A percentile compares a stretch with the other conserved stretches of the same genome.
phyloP scores from a whole-genome alignment of 768 basidiomycete genomes.

The Cytidiella melzeri region DNA sequence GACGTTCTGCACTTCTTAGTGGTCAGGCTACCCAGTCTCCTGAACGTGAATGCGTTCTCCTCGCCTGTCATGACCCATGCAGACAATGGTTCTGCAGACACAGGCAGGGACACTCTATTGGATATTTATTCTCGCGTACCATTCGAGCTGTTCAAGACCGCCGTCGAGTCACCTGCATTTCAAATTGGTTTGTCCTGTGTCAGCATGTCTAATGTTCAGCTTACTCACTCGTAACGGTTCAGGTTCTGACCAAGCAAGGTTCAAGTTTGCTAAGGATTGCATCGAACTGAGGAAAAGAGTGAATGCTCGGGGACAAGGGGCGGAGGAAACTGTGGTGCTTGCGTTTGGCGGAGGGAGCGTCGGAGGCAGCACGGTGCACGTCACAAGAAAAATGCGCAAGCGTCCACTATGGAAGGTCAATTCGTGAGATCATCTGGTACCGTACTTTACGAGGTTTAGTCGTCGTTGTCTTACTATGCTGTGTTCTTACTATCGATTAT shows the following conservation, averaged over 20 bases:
- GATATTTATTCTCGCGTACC: constrained; percentile 76
- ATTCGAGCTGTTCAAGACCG: constrained; percentile 83
- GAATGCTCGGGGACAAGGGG: constrained; percentile 55
- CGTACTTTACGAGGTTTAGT: constrained; percentile 9
- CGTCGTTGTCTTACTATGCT: constrained; percentile 11
- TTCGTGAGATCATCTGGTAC: constrained; percentile 12
- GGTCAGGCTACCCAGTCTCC: constrained; percentile 60
- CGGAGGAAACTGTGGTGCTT: constrained; percentile 87
- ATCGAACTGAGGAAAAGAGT: constrained; percentile 78
- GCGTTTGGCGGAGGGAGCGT: constrained; percentile 73
- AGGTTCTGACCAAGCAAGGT: constrained; percentile 82
- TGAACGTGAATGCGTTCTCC: constrained; percentile 37
- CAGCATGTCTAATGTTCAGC: neutral
- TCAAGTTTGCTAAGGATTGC: constrained; percentile 88
- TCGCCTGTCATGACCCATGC: constrained; percentile 31
- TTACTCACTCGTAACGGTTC: constrained; percentile 6
- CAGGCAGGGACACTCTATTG: constrained; percentile 63
- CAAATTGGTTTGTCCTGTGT: constrained; percentile 54
- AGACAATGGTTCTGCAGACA: constrained; percentile 29
- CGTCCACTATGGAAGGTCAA: constrained; percentile 39
- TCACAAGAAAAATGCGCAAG: constrained; percentile 77
- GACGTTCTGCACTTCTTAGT: constrained; percentile 78
- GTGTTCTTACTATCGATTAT: constrained; percentile 6
- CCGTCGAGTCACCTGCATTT: constrained; percentile 73
- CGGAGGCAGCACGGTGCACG: constrained; percentile 73